Evolutionary conservation across 768 basidiomycete genomes (phyloP).

Genomic region (Lyophyllum semitale): DNA sequence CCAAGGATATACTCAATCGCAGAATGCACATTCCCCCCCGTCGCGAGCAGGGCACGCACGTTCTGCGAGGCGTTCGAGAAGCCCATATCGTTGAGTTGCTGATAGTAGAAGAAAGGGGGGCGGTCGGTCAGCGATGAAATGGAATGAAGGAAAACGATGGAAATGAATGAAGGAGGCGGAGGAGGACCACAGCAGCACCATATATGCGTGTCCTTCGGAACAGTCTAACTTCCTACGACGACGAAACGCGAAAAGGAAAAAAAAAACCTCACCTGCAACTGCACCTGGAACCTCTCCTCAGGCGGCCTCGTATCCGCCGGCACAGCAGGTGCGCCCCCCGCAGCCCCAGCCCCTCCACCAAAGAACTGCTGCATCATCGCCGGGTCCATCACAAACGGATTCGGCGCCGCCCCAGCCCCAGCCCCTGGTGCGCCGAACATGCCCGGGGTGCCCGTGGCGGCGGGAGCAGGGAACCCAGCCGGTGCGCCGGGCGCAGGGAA

Average conservation of each 20-base stretch:
- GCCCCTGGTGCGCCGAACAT: constrained; percentile 26
- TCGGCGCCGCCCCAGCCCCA: constrained; percentile 23
- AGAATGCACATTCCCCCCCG: constrained; percentile 89
- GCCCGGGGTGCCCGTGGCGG: constrained; percentile 23
- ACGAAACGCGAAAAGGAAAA: constrained; percentile 25
- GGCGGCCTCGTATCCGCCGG: constrained; percentile 75
- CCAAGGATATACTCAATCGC: constrained; percentile 92
- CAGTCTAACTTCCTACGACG: not conserved
- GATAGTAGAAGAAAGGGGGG: constrained; percentile 2
- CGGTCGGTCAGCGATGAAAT: not conserved
- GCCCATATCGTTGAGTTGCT: constrained; percentile 97
- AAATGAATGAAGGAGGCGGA: not conserved
- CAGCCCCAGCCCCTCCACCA: constrained; percentile 25
- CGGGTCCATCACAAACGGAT: constrained; percentile 41
- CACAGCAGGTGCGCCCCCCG: constrained; percentile 30
- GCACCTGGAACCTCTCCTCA: constrained; percentile 91
- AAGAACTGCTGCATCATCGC: constrained; percentile 46
- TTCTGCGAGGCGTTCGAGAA: constrained; percentile 90
- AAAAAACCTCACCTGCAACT: constrained; percentile 62
- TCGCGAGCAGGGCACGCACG: constrained; percentile 85
- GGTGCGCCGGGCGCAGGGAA: constrained; percentile 70
- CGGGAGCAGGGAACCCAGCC: constrained; percentile 29
- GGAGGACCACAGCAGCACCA: not conserved
- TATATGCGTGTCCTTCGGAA: too few species aligned
- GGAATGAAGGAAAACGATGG: not conserved